Evolutionary conservation across 495 filamentous ascomycete species (phyloP).

Genomic region (Xylaria acuta): DNA sequence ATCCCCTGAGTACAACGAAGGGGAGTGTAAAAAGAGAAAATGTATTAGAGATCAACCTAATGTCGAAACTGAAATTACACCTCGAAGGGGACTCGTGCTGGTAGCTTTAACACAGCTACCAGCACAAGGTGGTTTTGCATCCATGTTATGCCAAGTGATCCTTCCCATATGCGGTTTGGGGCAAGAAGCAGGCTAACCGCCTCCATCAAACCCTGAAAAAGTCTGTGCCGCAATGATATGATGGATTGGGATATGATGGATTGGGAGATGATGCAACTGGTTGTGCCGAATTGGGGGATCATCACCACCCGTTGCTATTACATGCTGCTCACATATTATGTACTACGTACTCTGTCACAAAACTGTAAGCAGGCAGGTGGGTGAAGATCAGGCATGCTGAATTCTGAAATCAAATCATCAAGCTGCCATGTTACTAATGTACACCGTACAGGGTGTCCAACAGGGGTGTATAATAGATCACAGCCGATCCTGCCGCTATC

Average conservation of each 20-base stretch:
- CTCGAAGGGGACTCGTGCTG: background rate
- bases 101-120: background rate
- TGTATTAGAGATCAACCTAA: background rate
- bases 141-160: conserved; percentile 11
- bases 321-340: background rate
- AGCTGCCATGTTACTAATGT: background rate
- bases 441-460: background rate
- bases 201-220: background rate
- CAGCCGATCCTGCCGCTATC: background rate
- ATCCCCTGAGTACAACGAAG: background rate
- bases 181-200: background rate
- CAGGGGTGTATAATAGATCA: background rate
- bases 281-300: background rate
- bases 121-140: background rate
- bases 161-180: background rate
- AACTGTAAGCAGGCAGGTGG: background rate
- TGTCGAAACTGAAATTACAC: background rate
- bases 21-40: conserved; percentile 8
- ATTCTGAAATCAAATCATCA: conserved; percentile 7
- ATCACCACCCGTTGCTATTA: background rate
- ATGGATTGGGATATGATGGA: conserved; percentile 7
- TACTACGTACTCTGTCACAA: background rate
- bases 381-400: background rate
- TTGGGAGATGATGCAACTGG: background rate
- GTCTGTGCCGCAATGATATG: background rate